These are phyloP conservation scores for Prunus mume DNA, from an alignment of 306 rosid species.

Conservation along the genomic window DNA sequence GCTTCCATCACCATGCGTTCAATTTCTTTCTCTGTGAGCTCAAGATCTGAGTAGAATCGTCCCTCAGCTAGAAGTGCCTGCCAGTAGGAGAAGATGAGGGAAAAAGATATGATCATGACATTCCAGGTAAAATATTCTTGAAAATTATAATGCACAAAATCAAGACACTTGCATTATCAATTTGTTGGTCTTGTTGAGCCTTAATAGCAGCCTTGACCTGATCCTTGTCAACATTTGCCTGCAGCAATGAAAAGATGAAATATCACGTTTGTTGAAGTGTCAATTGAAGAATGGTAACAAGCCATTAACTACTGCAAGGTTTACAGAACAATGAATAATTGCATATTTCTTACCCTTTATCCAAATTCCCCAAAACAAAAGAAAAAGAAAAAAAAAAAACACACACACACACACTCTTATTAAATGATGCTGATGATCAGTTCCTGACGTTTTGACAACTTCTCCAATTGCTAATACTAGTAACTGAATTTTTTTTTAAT, in stretches of 20 bases:
- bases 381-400: not conserved
- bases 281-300: not conserved
- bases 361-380: not conserved
- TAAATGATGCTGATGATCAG: not conserved
- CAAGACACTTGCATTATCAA: constrained; percentile 69
- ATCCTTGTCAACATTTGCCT: constrained; percentile 86
- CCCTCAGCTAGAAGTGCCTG: constrained; percentile 99
- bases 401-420: not conserved
- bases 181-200: constrained; percentile 87
- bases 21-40: constrained; percentile 95
- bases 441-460: not conserved
- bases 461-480: not conserved
- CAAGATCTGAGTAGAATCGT: constrained; percentile 90
- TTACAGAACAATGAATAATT: not conserved
- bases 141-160: not conserved
- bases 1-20: constrained; percentile 87
- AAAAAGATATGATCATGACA: not conserved
- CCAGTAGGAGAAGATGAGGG: not conserved
- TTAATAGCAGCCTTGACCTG: constrained; percentile 93
- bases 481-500: not conserved
- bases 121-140: constrained; percentile 7
- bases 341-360: not conserved
- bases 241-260: constrained; percentile 39
- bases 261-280: not conserved
- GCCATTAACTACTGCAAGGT: not conserved